Evolutionary conservation across 768 basidiomycete species (phyloP), one percentile per base, ranked within the genome.

Genomic region (Tricholomella constricta): DNA sequence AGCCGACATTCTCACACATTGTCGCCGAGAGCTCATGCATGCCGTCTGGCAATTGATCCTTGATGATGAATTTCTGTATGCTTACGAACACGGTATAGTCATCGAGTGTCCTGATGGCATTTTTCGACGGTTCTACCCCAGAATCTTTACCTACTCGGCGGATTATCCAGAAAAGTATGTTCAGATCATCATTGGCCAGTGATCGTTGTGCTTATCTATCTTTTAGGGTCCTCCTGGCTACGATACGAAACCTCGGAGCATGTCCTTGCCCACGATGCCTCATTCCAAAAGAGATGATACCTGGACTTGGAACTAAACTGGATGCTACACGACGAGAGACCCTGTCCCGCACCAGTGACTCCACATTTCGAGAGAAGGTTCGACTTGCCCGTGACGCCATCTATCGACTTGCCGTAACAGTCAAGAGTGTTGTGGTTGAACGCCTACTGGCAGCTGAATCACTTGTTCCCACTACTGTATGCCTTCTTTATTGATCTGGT

Each of bases 151-250:
- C 0, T 70, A 69, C 38, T 63, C 66, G 2, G 68, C 68, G 6
- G 68, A 69, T 44, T 69, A 69, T 54, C 68, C 68, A 27, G 68
- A 69, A 37, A 68, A 68, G 68, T 69, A 19, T 34, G 62, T 45
- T 19, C 7, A n/a, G 15, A 11, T 25, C 23, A 32, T 32, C 9
- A 14, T 14, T 42, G 12, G 11, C 12, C 14, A n/a, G n/a, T 6
- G 6, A 14, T 25, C 23, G 14, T 42, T 36, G 20, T 22, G 9
- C 3, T 4, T 10, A 12, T 25, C 9, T 4, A n/a, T 17, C 5
- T 22, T 45, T 17, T 19, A 66, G 66, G 43, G 52, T 58, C 15
- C 45, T 66, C 3, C 27, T 67, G 3, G 62, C 65, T 12, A 50
- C 55, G 2, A 56, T 66, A 25, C 41, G 57, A 3, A 52, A 58